These are phyloP conservation scores for Lachnellula cervina DNA, from an alignment of 2,329 filamentous ascomycete genomes.

Conservation along the genomic window DNA sequence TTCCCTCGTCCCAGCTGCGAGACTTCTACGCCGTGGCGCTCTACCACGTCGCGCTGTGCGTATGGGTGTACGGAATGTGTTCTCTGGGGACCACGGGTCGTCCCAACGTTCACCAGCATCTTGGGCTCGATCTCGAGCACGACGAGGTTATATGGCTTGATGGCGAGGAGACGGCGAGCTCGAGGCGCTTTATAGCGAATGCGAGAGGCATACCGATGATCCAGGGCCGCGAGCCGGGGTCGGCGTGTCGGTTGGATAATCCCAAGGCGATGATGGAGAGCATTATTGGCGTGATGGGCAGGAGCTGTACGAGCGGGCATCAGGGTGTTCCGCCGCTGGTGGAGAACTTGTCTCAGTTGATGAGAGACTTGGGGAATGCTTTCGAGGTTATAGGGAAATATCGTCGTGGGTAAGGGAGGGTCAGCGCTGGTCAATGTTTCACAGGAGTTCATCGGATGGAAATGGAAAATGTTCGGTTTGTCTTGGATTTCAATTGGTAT, in stretches of 20 bases:
- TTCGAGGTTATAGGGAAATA: too few species aligned
- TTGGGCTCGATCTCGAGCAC: neutral
- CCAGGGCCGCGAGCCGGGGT: neutral
- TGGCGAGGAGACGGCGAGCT: conserved; percentile 4
- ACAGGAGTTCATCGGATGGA: too few species aligned
- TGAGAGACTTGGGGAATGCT: conserved; percentile 48
- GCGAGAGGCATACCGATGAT: conserved; percentile 8
- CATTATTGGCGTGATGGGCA: conserved; percentile 6
- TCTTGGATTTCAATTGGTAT: too few species aligned
- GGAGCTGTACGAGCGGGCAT: conserved; percentile 1
- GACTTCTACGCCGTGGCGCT: conserved; percentile 66
- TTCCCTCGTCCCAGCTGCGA: conserved; percentile 38
- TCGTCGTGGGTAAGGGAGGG: too few species aligned
- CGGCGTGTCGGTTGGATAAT: conserved; percentile 5
- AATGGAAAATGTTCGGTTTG: too few species aligned
- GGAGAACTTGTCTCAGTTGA: conserved; percentile 60
- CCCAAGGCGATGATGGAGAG: conserved; percentile 10
- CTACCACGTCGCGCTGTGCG: conserved; percentile 61
- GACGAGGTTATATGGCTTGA: conserved; percentile 9
- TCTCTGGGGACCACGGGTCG: conserved; percentile 8
- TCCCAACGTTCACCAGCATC: neutral
- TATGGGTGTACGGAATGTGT: conserved; percentile 66
- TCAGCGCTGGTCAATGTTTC: too few species aligned
- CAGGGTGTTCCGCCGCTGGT: conserved; percentile 52
- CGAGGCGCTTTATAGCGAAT: conserved; percentile 12